Base-by-base conservation (phyloP, 2,329 filamentous ascomycete genomes). In the Neopestalotiopsis sp. region DNA sequence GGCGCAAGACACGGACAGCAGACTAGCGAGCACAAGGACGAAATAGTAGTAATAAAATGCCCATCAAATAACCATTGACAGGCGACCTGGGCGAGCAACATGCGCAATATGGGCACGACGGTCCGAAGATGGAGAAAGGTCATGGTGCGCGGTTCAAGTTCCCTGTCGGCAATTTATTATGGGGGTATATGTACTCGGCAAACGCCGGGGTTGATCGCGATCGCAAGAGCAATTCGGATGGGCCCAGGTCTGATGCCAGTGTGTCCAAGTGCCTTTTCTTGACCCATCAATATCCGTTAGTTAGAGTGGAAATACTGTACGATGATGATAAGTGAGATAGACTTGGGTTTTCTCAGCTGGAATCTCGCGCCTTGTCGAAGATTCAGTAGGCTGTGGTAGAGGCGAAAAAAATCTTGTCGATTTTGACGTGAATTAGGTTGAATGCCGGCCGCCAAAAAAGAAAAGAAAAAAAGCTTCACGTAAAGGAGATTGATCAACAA, bases 131-230 rank as follows among this genome's bases (percentile, higher is more conserved):
- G 63, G 45, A 38, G 42, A 65, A 49, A 40, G 45, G 62, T 56
- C 20, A 56, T 65, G 63, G 28, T 57, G 28, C 63, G 52, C 63
- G n/a, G n/a, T n/a, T 6, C n/a, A 20, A 24, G 49, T 28, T 57
- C 63, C 63, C 63, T 65, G 63, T 65, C 63, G 28, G 17, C 42
- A 65, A 65, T 65, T 34, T 65, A 65, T 56, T 24, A n/a, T 45
- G 28, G 56, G 12, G 30, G 5, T 52, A 65, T 57, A 17, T 24
- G 7, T n/a, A 30, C 38, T 12, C 42, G 45, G 42, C 61, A 24
- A 45, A 24, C 10, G 30, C 59, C n/a, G n/a, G 32, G 34, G 17
- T 40, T 38, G 28, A 20, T 38, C 40, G 34, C 34, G 40, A 24
- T 64, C 34, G 38, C 40, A 20, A 9, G 30, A n/a, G 34, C 34